These are phyloP conservation scores for Syzygium syzygioides DNA, from an alignment of 441 rosid species.

Conservation along the genomic window DNA sequence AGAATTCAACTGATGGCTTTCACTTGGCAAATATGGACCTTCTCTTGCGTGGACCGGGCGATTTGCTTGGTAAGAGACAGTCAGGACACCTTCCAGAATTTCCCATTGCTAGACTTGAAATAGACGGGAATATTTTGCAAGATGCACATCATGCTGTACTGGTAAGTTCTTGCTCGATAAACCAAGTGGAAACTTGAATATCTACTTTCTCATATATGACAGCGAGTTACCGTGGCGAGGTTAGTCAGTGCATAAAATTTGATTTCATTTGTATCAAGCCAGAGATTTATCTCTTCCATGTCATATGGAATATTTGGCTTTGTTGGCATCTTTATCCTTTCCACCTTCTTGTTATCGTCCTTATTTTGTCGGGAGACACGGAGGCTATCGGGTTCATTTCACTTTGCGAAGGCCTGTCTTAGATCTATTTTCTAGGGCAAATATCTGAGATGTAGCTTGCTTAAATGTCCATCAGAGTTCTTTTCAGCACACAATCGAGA, in stretches of 20 bases:
- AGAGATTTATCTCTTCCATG: neutral
- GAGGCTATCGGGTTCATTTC: neutral
- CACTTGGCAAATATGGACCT: slow-evolving; percentile 85
- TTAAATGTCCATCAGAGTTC: neutral
- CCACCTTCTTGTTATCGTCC: neutral
- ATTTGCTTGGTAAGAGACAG: slow-evolving; percentile 91
- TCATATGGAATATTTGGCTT: neutral
- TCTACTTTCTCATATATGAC: neutral
- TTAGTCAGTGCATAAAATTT: neutral
- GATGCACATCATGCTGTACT: slow-evolving; percentile 82
- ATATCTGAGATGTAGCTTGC: neutral
- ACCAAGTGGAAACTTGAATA: neutral
- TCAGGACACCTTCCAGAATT: slow-evolving; percentile 92
- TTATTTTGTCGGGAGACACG: neutral
- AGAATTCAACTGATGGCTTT: slow-evolving; percentile 81
- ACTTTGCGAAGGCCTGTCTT: neutral
- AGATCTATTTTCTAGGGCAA: neutral
- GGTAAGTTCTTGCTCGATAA: slow-evolving; percentile 29
- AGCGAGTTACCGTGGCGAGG: neutral
- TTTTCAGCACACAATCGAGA: neutral
- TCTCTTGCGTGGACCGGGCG: slow-evolving; percentile 86
- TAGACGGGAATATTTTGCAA: slow-evolving; percentile 79
- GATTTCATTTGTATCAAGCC: neutral
- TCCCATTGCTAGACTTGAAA: slow-evolving; percentile 80
- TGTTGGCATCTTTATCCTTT: neutral